Base-by-base conservation (phyloP, 2,329 filamentous ascomycete genomes). In the Trichoderma polysporum region DNA sequence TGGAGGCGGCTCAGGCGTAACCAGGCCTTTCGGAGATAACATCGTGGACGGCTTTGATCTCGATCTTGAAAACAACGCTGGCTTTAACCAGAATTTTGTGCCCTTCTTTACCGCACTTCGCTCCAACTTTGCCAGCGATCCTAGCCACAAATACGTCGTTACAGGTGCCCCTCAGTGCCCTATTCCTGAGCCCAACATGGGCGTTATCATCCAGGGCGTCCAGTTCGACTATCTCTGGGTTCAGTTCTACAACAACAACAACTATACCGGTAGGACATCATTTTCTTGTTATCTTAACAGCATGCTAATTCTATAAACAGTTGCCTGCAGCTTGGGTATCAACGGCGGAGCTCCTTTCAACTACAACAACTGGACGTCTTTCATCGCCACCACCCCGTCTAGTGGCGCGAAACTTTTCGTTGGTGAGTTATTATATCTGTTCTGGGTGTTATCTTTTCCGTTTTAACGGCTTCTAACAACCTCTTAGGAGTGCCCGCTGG, bases 211-310 rank as follows among this genome's bases (percentile, higher is more conserved):
- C 66, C 68, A 75, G 39, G 60, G 71, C 7, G 25, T 69, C 1
- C 22, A 57, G 15, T 71, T 71, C 6, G 70, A 83, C 68, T 75
- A 76, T 56, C 71, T 84, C 8, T 82, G 78, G 69, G 74, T 83
- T 19, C 81, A 84, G 70, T 83, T 82, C 73, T 83, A 83, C 75
- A 83, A 83, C 73, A 84, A 83, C 71, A 15, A 74, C 67, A 80
- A 82, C 68, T 74, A 76, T 53, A 45, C 41, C 33, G 33, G 33
- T 35, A 35, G 10, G 33, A 35, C 3, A 71, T 83, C 13, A 81
- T 75, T 68, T 73, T 82, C 13, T 10, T 35, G 10, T 9, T 35
- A 3, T 12, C 13, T 10, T 12, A 35, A 35, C 33, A 10, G 9
- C 33, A 35, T 9, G 33, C 33, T 80, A 82, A 70, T 82, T 82